Percentiles rank a stretch among this genome's conserved stretches.
Evolutionary conservation across 108 stramenopile species (phyloP).

Genomic region (Cyclotella baltica): DNA sequence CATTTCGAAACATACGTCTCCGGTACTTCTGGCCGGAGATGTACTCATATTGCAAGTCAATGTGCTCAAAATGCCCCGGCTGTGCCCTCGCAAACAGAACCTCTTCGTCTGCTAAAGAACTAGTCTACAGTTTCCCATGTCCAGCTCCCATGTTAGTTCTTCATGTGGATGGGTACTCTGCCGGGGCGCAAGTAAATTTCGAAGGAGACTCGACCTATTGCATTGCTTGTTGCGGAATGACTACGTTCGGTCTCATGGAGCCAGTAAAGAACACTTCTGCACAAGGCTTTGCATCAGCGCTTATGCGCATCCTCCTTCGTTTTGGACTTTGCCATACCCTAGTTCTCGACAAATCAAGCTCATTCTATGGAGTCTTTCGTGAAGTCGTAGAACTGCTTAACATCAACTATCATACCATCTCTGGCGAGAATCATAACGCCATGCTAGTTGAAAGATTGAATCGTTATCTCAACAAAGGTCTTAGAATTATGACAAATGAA

Average conservation of each 20-base stretch:
- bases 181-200: slow-evolving; percentile 7
- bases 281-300: neutral
- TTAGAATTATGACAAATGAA: slow-evolving; percentile 24
- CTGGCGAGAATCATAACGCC: slow-evolving; percentile 38
- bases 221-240: slow-evolving; percentile 27
- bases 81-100: slow-evolving; percentile 2
- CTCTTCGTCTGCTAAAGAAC: neutral
- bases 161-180: neutral
- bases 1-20: slow-evolving; percentile 6
- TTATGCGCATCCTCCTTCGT: slow-evolving; percentile 20
- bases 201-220: slow-evolving; percentile 3
- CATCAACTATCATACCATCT: slow-evolving; percentile 2
- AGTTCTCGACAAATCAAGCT: slow-evolving; percentile 13
- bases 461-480: slow-evolving; percentile 32
- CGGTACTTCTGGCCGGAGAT: slow-evolving; percentile 25
- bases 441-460: slow-evolving; percentile 44
- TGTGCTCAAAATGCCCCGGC: slow-evolving; percentile 10
- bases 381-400: neutral
- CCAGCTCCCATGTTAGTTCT: neutral
- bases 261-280: neutral
- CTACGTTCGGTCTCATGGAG: slow-evolving; percentile 7
- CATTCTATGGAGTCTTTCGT: slow-evolving; percentile 1
- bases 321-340: slow-evolving; percentile 4
- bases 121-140: slow-evolving; percentile 11
- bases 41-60: slow-evolving; percentile 2